Base-by-base conservation (phyloP, 352 stramenopile genomes). In the Stramenopiles sp. region DNA sequence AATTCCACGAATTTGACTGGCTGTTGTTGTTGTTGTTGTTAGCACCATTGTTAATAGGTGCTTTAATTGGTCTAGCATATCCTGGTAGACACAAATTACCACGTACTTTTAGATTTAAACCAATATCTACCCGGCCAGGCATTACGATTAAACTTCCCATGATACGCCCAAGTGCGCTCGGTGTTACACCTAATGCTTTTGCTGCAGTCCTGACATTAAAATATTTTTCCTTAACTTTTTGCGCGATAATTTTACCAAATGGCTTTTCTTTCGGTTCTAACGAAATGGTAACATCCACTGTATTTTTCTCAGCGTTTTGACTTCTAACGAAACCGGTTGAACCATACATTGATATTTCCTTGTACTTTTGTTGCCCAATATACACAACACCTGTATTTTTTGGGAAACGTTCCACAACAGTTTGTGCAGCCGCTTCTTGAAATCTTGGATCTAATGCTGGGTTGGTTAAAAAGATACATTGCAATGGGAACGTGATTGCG, bases 171-270 rank as follows among this genome's bases (percentile, higher is more conserved):
- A 99, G 91, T 6, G 96, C 88, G 23, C 88, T 87, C 0, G 90
- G 86, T 32, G 92, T 89, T 31, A 99, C 93, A 1, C 91, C 90
- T 1, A 99, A 83, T 78, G 95, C 92, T 78, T 95, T 88, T 0
- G 93, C 87, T 0, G 93, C 85, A n/a, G 92, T 79, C 79, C 89
- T 87, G 7, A 87, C 87, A 20, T 87, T 85, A 23, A 88, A 88
- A 81, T 92, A 96, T 38, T 90, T 91, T 80, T 99, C 95, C 74
- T 87, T 86, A 30, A 98, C 90, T 63, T 91, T 89, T 73, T 92
- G 84, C 0, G 92, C 93, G 76, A 99, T 93, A 1, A 92, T 89
- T 69, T 97, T 91, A 23, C 95, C 95, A 86, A 98, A 99, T n/a
- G 94, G 94, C 6, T 94, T 93, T 83, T 98, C 95, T 79, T 95